phyloP scores from a whole-genome alignment of 2,329 filamentous ascomycete genomes.

The Microcyclospora pomicola region DNA sequence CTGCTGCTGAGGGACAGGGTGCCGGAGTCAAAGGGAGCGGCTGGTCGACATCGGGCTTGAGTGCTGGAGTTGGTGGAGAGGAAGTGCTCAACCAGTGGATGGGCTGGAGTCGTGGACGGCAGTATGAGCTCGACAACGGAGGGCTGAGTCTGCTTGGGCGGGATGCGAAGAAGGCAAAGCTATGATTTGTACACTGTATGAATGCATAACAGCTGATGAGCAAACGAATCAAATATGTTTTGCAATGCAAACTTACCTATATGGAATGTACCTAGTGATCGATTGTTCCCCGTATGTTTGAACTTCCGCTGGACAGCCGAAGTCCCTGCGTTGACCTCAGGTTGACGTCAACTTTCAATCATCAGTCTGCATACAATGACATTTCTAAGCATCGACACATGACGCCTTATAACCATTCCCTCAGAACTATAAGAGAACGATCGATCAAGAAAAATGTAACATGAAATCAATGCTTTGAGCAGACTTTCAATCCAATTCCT shows the following conservation, averaged over 20 bases:
- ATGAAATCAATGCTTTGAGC: not conserved
- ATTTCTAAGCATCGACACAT: too few species aligned
- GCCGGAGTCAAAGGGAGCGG: slow-evolving; percentile 51
- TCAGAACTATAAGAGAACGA: too few species aligned
- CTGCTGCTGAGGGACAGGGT: slow-evolving; percentile 45
- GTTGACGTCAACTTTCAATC: too few species aligned
- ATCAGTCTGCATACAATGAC: too few species aligned
- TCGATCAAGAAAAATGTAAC: not conserved
- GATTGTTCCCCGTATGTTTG: too few species aligned
- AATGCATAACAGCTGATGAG: too few species aligned
- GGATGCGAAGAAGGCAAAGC: slow-evolving; percentile 3
- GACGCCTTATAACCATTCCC: too few species aligned
- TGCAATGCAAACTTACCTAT: too few species aligned
- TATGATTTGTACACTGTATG: slow-evolving; percentile 1
- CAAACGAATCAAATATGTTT: too few species aligned
- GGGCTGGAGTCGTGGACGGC: slow-evolving; percentile 57
- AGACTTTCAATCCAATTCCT: not conserved
- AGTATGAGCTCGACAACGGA: slow-evolving; percentile 55
- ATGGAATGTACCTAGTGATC: too few species aligned
- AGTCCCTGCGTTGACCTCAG: too few species aligned
- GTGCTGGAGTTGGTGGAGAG: slow-evolving; percentile 59
- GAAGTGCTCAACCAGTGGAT: slow-evolving; percentile 56
- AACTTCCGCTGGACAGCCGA: too few species aligned
- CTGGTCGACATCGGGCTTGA: slow-evolving; percentile 48
- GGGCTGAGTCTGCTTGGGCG: slow-evolving; percentile 36